A percentile compares a stretch with the other conserved stretches of the same genome.
Evolutionary conservation across 257 asterid genomes (phyloP).

Genomic region (Scutellaria baicalensis): DNA sequence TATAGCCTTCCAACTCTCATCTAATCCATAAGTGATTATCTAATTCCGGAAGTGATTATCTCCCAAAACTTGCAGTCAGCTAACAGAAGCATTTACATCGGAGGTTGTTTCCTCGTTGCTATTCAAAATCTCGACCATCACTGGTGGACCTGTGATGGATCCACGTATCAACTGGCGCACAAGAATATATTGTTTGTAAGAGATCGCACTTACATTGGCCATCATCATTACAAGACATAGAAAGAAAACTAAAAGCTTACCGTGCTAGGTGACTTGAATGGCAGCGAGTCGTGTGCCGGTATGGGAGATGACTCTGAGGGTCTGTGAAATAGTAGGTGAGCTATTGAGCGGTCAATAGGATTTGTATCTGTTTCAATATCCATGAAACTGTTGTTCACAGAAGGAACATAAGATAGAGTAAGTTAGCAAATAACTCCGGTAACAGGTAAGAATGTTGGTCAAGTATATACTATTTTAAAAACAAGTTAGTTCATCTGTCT

Average conservation of each 20-base stretch:
- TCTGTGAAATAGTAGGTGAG: constrained; percentile 77
- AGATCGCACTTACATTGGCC: neutral
- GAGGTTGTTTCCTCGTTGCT: constrained; percentile 22
- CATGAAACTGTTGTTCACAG: constrained; percentile 43
- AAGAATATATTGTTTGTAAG: constrained; percentile 1
- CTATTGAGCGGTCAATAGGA: constrained; percentile 77
- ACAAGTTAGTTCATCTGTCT: no score
- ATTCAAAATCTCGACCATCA: constrained; percentile 24
- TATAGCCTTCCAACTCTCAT: neutral
- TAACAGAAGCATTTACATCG: constrained; percentile 10
- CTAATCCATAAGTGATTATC: no score
- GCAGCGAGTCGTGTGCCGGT: constrained; percentile 23
- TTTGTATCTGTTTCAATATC: constrained; percentile 81
- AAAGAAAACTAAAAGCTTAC: constrained; percentile 27
- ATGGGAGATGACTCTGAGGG: constrained; percentile 43
- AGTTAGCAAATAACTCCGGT: neutral
- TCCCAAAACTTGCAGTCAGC: neutral
- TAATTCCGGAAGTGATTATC: neutral
- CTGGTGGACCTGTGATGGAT: constrained; percentile 24
- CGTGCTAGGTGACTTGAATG: constrained; percentile 23
- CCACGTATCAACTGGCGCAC: constrained; percentile 41
- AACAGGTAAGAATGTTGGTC: neutral
- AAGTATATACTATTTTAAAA: no score
- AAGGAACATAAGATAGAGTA: neutral
- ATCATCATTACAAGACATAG: neutral